Conservation (phyloP, 345 rosid species). For the Rhodamnia argentea region DNA sequence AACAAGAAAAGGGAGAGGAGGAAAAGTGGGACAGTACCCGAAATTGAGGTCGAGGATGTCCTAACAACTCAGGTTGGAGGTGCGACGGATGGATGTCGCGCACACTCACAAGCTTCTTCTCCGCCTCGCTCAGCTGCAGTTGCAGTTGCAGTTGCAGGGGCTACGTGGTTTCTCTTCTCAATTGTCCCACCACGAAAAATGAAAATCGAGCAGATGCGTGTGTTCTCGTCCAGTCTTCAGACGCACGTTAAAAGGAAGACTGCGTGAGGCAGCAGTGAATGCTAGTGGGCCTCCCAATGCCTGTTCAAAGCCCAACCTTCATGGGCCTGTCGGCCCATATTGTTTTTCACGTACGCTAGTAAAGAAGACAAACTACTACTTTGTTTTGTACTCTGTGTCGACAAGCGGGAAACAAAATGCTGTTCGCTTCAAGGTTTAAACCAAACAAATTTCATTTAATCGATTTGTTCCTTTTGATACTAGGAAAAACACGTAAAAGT, state of each 20-base stretch:
- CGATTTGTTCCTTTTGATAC: not conserved
- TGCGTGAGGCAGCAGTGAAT: not conserved
- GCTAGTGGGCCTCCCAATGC: not conserved
- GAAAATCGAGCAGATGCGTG: not conserved
- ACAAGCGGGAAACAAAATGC: not conserved
- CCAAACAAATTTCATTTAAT: not conserved
- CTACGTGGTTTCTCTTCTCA: too few relatives aligned
- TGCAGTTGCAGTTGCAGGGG: too few relatives aligned
- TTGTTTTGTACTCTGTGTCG: not conserved
- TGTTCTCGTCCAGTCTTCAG: not conserved
- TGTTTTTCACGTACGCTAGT: too few relatives aligned
- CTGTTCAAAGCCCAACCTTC: not conserved
- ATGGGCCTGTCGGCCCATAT: not conserved
- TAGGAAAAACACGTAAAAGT: not conserved
- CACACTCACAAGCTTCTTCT: not conserved
- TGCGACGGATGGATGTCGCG: not conserved
- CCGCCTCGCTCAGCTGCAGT: not conserved
- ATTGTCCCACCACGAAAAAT: too few relatives aligned
- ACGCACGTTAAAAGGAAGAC: not conserved
- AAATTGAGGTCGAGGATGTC: not conserved
- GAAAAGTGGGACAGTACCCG: not conserved
- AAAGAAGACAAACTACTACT: not conserved
- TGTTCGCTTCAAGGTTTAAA: not conserved
- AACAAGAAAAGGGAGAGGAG: not conserved
- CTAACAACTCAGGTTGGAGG: not conserved